phyloP scores from a whole-genome alignment of 2,329 filamentous ascomycete genomes.

The Fusarium sp. region DNA sequence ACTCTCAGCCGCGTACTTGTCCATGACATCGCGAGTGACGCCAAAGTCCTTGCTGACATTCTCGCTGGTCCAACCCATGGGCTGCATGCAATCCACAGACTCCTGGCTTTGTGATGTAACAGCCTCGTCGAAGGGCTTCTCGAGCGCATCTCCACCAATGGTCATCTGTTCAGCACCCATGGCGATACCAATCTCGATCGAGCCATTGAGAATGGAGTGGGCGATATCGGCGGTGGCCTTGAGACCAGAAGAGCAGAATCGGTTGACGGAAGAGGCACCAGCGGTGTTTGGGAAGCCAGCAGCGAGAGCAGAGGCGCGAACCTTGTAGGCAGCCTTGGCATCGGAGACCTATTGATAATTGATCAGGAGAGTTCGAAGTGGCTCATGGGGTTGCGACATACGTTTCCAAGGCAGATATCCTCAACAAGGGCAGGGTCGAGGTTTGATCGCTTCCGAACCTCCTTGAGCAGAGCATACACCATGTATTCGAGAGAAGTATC shows the following conservation, averaged over 20 bases:
- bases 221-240: conserved; percentile 96
- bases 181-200: conserved; percentile 87
- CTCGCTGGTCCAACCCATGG: conserved; percentile 98
- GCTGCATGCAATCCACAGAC: conserved; percentile 84
- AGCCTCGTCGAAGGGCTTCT: conserved; percentile 78
- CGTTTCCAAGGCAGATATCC: conserved; percentile 93
- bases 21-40: conserved; percentile 81
- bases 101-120: conserved; percentile 78
- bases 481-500: conserved; percentile 91
- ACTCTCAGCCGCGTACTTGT: conserved; percentile 85
- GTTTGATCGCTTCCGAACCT: conserved; percentile 74
- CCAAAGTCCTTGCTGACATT: conserved; percentile 93
- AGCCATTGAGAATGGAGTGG: conserved; percentile 79
- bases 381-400: conserved; percentile 47
- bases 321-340: conserved; percentile 86
- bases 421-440: conserved; percentile 83
- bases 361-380: background rate
- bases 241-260: conserved; percentile 96
- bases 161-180: conserved; percentile 92
- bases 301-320: conserved; percentile 85
- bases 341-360: conserved; percentile 72
- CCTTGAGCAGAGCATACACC: conserved; percentile 81
- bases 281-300: conserved; percentile 94
- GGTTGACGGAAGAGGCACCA: conserved; percentile 82
- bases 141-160: conserved; percentile 72